These are phyloP conservation scores for Neurospora sp. DNA, from an alignment of 2,329 filamentous ascomycete genomes.

Conservation along the genomic window DNA sequence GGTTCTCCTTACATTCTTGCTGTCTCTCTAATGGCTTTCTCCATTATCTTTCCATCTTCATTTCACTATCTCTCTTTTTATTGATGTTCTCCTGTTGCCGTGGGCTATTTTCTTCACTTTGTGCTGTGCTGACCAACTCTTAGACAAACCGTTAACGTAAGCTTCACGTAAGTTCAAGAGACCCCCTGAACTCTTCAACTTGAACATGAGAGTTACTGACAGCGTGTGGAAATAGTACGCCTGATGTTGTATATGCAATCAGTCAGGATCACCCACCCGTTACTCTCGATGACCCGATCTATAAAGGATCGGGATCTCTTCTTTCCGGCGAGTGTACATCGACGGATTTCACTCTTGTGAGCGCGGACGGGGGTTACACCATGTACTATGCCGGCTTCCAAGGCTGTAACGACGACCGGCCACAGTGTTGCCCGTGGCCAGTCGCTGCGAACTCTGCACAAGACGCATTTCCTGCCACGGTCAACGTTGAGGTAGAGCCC, in stretches of 20 bases:
- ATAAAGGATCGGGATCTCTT: constrained; percentile 14
- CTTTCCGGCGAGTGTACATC: constrained; percentile 16
- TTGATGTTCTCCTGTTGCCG: too few relatives aligned
- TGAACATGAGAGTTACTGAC: not conserved
- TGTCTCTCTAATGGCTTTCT: not conserved
- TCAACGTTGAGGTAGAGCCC: constrained; percentile 1
- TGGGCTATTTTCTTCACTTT: not conserved
- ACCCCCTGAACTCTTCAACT: not conserved
- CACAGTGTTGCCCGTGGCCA: constrained; percentile 21
- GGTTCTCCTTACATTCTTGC: not conserved
- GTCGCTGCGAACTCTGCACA: constrained; percentile 9
- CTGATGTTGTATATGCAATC: not conserved
- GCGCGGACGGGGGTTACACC: constrained; percentile 15
- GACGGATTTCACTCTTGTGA: constrained; percentile 19
- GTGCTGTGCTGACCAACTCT: not conserved
- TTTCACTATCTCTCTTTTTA: not conserved
- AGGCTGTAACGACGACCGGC: constrained; percentile 18
- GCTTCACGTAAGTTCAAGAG: not conserved
- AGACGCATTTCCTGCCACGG: not conserved
- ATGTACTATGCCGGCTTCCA: constrained; percentile 19
- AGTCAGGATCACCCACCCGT: not conserved
- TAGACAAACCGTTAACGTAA: not conserved
- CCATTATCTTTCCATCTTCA: not conserved
- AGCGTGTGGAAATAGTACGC: not conserved
- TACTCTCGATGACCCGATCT: constrained; percentile 8